phyloP scores from a whole-genome alignment of 345 rosid genomes.

The Nasturtium officinale region DNA sequence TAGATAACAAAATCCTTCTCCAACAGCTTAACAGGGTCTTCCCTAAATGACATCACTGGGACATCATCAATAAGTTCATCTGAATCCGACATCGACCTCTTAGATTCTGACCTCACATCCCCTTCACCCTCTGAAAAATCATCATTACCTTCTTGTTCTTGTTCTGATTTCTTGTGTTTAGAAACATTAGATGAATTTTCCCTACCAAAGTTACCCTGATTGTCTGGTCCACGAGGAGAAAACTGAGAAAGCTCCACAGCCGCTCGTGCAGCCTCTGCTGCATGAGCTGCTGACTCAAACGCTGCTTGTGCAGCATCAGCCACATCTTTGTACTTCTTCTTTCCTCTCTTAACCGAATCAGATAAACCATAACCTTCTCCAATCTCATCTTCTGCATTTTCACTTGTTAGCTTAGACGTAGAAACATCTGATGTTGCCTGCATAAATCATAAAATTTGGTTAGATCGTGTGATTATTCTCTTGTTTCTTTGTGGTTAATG shows the following conservation, averaged over 20 bases:
- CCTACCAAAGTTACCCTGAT: neutral
- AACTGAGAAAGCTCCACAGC: conserved; percentile 90
- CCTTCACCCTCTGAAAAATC: conserved; percentile 27
- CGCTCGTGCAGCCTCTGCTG: conserved; percentile 90
- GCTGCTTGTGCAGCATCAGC: conserved; percentile 98
- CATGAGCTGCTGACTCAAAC: conserved; percentile 78
- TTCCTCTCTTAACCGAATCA: conserved; percentile 42
- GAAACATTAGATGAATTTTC: neutral
- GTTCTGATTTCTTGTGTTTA: conserved; percentile 19
- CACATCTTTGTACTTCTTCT: conserved; percentile 71
- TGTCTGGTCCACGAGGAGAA: conserved; percentile 50
- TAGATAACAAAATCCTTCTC: conserved; percentile 62
- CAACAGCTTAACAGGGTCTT: conserved; percentile 54
- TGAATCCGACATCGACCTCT: conserved; percentile 48
- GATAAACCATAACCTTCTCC: conserved; percentile 36
- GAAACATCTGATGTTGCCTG: conserved; percentile 45
- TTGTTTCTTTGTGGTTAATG: neutral
- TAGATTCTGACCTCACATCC: conserved; percentile 39
- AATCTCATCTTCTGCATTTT: conserved; percentile 26
- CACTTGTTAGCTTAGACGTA: conserved; percentile 30
- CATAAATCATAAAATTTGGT: conserved; percentile 24
- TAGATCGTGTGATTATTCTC: neutral
- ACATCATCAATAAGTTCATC: conserved; percentile 40
- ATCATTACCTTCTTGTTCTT: conserved; percentile 21
- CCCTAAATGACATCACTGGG: conserved; percentile 47